These are phyloP conservation scores for Colletotrichum spaethianum DNA, from an alignment of 2,329 filamentous ascomycete species.

Conservation along the genomic window DNA sequence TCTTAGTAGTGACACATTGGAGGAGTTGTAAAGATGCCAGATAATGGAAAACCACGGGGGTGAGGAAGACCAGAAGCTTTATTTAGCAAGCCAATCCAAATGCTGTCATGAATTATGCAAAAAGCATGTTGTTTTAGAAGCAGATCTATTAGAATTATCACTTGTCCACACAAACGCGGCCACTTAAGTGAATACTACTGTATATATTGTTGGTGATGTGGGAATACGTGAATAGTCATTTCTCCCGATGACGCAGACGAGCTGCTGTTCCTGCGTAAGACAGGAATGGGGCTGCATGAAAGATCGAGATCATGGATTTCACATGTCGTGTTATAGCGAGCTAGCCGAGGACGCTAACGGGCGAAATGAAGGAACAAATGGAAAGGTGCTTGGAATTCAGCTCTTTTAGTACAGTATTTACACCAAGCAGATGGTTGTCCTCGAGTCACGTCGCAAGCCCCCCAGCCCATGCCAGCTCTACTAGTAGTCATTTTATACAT, in stretches of 20 bases:
- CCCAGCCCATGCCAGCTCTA: conserved; percentile 48
- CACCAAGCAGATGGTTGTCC: conserved; percentile 48
- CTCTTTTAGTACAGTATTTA: conserved; percentile 62
- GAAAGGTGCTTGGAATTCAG: conserved; percentile 53
- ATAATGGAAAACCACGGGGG: background rate
- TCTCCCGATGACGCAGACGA: background rate
- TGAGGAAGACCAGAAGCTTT: background rate
- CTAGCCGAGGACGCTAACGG: background rate
- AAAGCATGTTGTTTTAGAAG: conserved; percentile 26
- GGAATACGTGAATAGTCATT: background rate
- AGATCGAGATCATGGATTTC: no score
- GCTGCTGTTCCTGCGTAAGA: background rate
- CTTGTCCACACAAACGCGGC: background rate
- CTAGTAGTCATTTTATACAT: conserved; percentile 53
- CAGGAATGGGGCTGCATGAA: background rate
- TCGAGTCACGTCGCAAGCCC: conserved; percentile 51
- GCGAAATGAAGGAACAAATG: conserved; percentile 40
- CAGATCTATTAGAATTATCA: conserved; percentile 18
- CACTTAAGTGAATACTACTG: background rate
- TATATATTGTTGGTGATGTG: background rate
- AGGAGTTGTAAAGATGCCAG: background rate
- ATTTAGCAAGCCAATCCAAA: conserved; percentile 12
- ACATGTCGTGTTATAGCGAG: background rate
- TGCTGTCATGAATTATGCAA: conserved; percentile 18
- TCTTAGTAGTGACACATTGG: conserved; percentile 30